A percentile compares a stretch with the other conserved stretches of the same genome.
phyloP scores from a whole-genome alignment of 441 rosid species.

The Gossypium gossypioides region DNA sequence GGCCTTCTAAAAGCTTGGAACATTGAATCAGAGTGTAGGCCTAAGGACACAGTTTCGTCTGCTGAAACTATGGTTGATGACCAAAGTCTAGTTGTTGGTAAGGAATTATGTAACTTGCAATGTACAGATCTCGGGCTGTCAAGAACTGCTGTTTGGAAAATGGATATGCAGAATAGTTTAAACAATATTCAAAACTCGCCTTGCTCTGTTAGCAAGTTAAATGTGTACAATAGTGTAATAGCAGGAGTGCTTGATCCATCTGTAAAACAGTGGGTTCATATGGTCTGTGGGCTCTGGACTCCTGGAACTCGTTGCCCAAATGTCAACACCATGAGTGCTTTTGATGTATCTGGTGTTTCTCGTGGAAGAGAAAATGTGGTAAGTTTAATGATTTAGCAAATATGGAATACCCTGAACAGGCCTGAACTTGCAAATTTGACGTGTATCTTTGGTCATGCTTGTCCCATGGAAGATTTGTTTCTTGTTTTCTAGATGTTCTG shows the following conservation, averaged over 20 bases:
- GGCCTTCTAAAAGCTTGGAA: conserved; percentile 38
- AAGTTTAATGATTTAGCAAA: conserved; percentile 8
- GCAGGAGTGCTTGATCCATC: conserved; percentile 32
- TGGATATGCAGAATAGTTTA: conserved; percentile 17
- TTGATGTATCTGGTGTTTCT: conserved; percentile 41
- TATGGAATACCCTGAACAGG: neutral
- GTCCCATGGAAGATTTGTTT: neutral
- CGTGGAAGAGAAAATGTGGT: conserved; percentile 28
- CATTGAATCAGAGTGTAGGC: conserved; percentile 21
- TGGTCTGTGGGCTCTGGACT: conserved; percentile 60
- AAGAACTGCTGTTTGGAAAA: conserved; percentile 17
- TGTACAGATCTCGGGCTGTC: conserved; percentile 21
- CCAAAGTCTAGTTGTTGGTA: conserved; percentile 12
- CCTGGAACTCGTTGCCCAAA: conserved; percentile 48
- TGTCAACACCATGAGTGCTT: conserved; percentile 48
- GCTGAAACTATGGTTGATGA: conserved; percentile 19
- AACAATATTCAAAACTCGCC: conserved; percentile 9
- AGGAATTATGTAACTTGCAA: conserved; percentile 16
- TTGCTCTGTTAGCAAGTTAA: conserved; percentile 10
- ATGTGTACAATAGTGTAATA: conserved; percentile 34
- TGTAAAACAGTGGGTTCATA: conserved; percentile 49
- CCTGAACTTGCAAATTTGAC: neutral
- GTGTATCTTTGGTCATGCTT: neutral
- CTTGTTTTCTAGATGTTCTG: neutral
- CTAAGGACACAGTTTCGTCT: conserved; percentile 12